phyloP scores from a whole-genome alignment of 2,329 filamentous ascomycete species.

The Ceratocystis smalleyi region DNA sequence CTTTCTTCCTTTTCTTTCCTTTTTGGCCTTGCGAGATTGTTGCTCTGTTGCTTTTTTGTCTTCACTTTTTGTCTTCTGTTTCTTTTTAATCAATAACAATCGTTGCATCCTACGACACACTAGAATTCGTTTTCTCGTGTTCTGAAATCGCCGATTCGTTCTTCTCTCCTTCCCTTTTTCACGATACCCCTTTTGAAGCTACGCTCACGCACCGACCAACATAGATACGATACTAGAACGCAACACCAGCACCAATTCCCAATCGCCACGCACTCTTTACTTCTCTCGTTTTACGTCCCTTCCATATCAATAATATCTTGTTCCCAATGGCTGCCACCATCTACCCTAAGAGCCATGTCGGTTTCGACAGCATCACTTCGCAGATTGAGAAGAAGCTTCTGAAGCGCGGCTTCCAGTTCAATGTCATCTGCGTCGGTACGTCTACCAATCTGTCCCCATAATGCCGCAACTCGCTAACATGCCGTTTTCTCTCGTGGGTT shows the following conservation, averaged over 20 bases:
- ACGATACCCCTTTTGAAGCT: slow-evolving; percentile 17
- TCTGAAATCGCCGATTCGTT: slow-evolving; percentile 10
- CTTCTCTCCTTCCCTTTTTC: slow-evolving; percentile 12
- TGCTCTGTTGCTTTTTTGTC: slow-evolving; percentile 3
- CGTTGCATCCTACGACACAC: slow-evolving; percentile 6
- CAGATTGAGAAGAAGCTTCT: slow-evolving; percentile 99
- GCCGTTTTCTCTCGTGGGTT: slow-evolving; percentile 11
- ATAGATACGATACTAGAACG: slow-evolving; percentile 22
- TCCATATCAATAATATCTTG: slow-evolving; percentile 22
- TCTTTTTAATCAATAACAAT: slow-evolving; percentile 9
- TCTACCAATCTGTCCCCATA: slow-evolving; percentile 21
- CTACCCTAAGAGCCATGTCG: slow-evolving; percentile 94
- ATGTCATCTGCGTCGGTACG: slow-evolving; percentile 97
- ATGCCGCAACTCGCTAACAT: slow-evolving; percentile 3
- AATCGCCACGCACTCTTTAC: not conserved
- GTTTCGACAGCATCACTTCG: slow-evolving; percentile 98
- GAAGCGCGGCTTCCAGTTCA: slow-evolving; percentile 99
- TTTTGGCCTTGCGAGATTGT: slow-evolving; percentile 1
- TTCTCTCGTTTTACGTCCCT: slow-evolving; percentile 17
- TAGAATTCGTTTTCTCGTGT: slow-evolving; percentile 5
- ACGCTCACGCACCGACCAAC: slow-evolving; percentile 3
- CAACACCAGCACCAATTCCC: slow-evolving; percentile 1
- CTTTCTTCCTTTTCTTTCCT: slow-evolving; percentile 1
- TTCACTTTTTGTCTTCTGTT: slow-evolving; percentile 4
- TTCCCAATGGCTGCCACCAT: slow-evolving; percentile 44